phyloP scores from a whole-genome alignment of 2,329 filamentous ascomycete species.

The Akanthomyces uredinophilus region DNA sequence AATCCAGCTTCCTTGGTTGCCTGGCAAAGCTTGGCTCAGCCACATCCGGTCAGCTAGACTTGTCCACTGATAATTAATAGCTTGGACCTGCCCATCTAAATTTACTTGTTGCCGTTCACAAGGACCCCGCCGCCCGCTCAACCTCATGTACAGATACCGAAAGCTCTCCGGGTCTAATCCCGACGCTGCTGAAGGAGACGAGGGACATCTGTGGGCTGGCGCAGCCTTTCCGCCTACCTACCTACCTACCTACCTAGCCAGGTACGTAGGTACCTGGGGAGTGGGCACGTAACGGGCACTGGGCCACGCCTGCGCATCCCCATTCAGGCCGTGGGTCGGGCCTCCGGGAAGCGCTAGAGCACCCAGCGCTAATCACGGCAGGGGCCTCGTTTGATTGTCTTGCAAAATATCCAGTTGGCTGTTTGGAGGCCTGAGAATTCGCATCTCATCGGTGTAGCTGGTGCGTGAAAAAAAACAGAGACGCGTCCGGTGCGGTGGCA shows the following conservation, averaged over 20 bases:
- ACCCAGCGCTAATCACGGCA: not conserved
- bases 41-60: not conserved
- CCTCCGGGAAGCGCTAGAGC: not conserved
- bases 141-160: not conserved
- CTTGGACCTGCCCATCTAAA: too few relatives aligned
- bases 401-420: not conserved
- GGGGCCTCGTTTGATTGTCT: not conserved
- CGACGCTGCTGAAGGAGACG: slow-evolving; percentile 2
- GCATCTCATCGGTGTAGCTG: too few relatives aligned
- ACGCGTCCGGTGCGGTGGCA: not conserved
- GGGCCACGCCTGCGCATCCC: not conserved
- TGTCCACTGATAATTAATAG: too few relatives aligned
- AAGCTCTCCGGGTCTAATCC: not conserved
- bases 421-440: too few relatives aligned
- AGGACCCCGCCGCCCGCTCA: not conserved
- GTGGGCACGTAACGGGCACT: too few relatives aligned
- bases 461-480: not conserved
- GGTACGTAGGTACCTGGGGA: too few relatives aligned
- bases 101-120: not conserved
- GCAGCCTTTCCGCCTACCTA: not conserved
- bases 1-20: too few relatives aligned
- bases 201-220: not conserved
- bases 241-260: too few relatives aligned
- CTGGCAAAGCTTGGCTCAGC: not conserved
- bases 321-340: not conserved